A percentile compares a stretch with the other conserved stretches of the same genome.
Conservation (phyloP, 1,284 basidiomycete genomes). For the Ustilago bromivora region DNA sequence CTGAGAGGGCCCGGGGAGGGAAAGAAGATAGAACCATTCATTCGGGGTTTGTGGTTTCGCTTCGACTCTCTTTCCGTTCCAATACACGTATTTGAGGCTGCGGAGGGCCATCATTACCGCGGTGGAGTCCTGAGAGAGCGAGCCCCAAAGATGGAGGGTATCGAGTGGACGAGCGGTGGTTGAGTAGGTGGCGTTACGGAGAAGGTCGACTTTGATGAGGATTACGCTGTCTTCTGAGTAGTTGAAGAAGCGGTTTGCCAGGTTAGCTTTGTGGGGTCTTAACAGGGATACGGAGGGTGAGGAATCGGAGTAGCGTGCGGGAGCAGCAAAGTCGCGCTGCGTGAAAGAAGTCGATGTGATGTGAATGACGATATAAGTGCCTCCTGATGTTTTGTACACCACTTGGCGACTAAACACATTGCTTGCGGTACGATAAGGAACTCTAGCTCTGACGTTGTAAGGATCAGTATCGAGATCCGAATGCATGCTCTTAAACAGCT, state of each 20-base stretch:
- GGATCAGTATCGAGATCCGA: constrained; percentile 12
- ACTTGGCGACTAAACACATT: background rate
- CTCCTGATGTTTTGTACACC: constrained; percentile 20
- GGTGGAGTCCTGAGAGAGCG: background rate
- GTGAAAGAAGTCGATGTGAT: constrained; percentile 18
- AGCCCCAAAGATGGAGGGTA: constrained; percentile 37
- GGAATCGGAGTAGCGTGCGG: constrained; percentile 8
- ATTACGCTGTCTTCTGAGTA: constrained; percentile 28
- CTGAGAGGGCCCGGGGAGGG: constrained; percentile 20
- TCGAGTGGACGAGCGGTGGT: constrained; percentile 20
- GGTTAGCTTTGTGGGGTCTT: background rate
- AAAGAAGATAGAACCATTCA: constrained; percentile 20
- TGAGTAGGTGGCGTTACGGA: constrained; percentile 47
- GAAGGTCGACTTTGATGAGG: constrained; percentile 28
- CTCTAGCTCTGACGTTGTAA: background rate
- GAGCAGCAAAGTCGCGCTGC: constrained; percentile 20
- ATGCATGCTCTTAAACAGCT: constrained; percentile 11
- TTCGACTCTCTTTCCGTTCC: constrained; percentile 31
- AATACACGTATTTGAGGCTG: constrained; percentile 23
- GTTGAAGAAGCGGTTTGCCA: constrained; percentile 35
- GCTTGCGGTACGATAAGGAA: background rate
- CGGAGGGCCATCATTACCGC: constrained; percentile 25
- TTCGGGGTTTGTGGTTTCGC: background rate
- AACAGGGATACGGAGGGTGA: background rate
- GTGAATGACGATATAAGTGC: constrained; percentile 12